Evolutionary conservation across 768 basidiomycete species (phyloP).

Genomic region (Lentinula aciculospora): DNA sequence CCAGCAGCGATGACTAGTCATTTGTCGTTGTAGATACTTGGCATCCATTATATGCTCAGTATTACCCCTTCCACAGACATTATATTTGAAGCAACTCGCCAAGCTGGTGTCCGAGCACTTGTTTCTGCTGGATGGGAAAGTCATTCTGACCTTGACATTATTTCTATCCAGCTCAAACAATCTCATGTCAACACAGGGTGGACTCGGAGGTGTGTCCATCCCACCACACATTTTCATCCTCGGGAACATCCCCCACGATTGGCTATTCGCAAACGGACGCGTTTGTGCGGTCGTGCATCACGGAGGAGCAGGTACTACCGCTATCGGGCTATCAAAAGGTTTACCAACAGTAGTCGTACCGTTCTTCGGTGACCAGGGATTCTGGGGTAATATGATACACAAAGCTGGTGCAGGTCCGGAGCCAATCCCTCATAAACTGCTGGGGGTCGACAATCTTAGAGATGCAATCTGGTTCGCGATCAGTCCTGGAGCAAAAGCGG

Average conservation of each 20-base stretch:
- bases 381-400: conserved; percentile 60
- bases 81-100: conserved; percentile 51
- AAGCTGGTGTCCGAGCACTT: conserved; percentile 52
- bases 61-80: conserved; percentile 30
- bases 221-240: conserved; percentile 54
- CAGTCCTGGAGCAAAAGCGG: conserved; percentile 38
- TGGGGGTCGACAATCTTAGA: conserved; percentile 41
- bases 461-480: conserved; percentile 48
- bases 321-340: conserved; percentile 54
- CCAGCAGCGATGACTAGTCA: conserved; percentile 44
- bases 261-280: conserved; percentile 52
- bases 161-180: background rate
- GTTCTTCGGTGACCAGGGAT: conserved; percentile 63
- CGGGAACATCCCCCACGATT: conserved; percentile 66
- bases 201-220: conserved; percentile 45
- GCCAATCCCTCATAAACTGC: conserved; percentile 49
- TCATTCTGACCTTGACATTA: background rate
- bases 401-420: conserved; percentile 57
- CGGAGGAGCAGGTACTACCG: conserved; percentile 65
- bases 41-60: too few relatives aligned
- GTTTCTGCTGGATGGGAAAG: conserved; percentile 60
- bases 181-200: conserved; percentile 30
- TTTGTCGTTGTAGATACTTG: background rate
- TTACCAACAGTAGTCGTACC: conserved; percentile 58
- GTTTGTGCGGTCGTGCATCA: conserved; percentile 59